These are phyloP conservation scores for Aureobasidium sp. DNA, from an alignment of 2,329 filamentous ascomycete genomes.

Conservation along the genomic window DNA sequence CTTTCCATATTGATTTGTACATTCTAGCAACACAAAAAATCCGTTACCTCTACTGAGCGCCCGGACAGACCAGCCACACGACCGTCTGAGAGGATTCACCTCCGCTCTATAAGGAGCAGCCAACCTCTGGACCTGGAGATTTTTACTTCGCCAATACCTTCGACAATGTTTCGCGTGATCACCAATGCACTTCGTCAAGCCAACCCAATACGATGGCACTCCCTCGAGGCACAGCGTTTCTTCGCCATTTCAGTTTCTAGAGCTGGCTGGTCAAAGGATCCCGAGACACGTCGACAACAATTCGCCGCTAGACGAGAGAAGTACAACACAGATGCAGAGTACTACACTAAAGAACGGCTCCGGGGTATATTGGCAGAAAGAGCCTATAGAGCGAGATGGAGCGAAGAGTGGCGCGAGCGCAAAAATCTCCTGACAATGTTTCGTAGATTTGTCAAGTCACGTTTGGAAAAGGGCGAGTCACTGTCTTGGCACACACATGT, in stretches of 20 bases:
- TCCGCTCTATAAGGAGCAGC: too few relatives aligned
- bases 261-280: background rate
- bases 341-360: background rate
- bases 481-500: background rate
- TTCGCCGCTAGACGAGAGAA: background rate
- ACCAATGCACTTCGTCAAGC: background rate
- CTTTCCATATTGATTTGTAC: background rate
- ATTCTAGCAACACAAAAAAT: background rate
- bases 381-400: background rate
- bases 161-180: background rate
- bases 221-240: background rate
- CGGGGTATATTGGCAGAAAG: too few relatives aligned
- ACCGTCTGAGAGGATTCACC: background rate
- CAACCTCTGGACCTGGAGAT: too few relatives aligned
- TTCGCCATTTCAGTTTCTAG: background rate
- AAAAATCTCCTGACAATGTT: background rate
- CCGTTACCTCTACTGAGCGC: background rate
- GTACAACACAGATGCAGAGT: background rate
- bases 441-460: background rate
- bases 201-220: background rate
- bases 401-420: background rate
- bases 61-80: background rate
- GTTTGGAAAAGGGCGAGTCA: background rate
- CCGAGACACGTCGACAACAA: background rate
- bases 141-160: background rate